Evolutionary conservation across 257 asterid genomes (phyloP), one percentile per base, ranked within the genome.

Genomic region (Ajuga chamaepitys): DNA sequence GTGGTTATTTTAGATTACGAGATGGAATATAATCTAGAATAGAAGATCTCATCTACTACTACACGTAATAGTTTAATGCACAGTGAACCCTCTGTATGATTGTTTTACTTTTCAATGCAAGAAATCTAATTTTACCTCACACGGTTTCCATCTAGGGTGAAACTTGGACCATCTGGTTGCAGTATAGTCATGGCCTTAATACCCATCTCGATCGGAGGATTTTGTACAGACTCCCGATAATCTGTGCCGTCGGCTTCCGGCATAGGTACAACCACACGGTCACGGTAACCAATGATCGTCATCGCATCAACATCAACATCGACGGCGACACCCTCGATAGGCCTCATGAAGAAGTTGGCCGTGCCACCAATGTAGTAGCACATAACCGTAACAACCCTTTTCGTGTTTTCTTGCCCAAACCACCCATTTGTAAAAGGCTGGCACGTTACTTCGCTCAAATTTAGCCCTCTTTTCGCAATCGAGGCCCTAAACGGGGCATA

Each of bases 281-380:
- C 93, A 1, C 22, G 46, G 44, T 71, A 85, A 1, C 54, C 77
- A 0, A 35, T 18, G 37, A 80, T 74, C 70, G 48, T 77, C 88
- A 80, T 74, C 54, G 48, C 54, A 62, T 82, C 88, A 38, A 85
- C 73, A 76, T 76, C 83, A 16, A 85, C 81, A 8, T 64, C 63
- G 25, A 62, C 53, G 12, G 67, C 54, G 1, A 85, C 59, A 7
- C 82, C 86, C 56, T 85, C 87, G 2, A 82, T 77, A 6, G 86
- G 85, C 59, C 88, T 82, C 88, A 82, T 80, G 64, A 76, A 80
- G 32, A 78, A 37, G 62, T 85, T 85, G 18, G 68, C 4, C 0
- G 88, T 76, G 4, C 81, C 92, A 74, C 80, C 77, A 16, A 61
- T 58, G 25, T 82, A 82, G 38, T 75, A 76, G 62, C 82, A 85